Evolutionary conservation across 2,329 filamentous ascomycete genomes (phyloP).

Genomic region (Diaporthe humulicola): DNA sequence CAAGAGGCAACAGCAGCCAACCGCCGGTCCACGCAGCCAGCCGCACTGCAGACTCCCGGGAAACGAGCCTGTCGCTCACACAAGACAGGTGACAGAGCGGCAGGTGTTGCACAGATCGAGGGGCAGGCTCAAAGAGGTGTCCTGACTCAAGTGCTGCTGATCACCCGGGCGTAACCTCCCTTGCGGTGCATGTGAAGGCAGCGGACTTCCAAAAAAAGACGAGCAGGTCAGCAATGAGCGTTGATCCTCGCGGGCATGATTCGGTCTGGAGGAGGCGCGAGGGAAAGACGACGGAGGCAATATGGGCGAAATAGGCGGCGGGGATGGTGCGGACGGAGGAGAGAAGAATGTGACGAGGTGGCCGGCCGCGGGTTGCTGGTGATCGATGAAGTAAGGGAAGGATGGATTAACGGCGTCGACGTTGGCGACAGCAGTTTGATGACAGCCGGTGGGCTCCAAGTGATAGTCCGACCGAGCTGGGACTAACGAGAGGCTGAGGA

Average conservation of each 20-base stretch:
- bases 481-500: conserved; percentile 40
- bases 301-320: background rate
- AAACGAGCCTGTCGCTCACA: conserved; percentile 29
- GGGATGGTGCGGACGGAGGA: background rate
- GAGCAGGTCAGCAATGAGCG: conserved; percentile 14
- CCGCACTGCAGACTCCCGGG: conserved; percentile 37
- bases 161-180: conserved; percentile 37
- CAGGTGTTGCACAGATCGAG: conserved; percentile 37
- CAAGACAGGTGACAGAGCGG: conserved; percentile 34
- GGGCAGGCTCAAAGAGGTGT: conserved; percentile 36
- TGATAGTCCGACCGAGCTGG: conserved; percentile 37
- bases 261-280: background rate
- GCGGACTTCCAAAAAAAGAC: background rate
- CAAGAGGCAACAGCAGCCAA: conserved; percentile 33
- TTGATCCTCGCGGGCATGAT: conserved; percentile 6
- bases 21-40: conserved; percentile 37
- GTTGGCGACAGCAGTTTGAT: conserved; percentile 35
- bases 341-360: background rate
- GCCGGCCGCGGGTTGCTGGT: background rate
- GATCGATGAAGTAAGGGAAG: conserved; percentile 2
- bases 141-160: conserved; percentile 27
- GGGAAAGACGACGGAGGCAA: background rate
- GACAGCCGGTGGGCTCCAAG: conserved; percentile 36
- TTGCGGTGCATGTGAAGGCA: conserved; percentile 36
- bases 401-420: conserved; percentile 12